phyloP scores from a whole-genome alignment of 257 asterid species.

The Haberlea rhodopensis region DNA sequence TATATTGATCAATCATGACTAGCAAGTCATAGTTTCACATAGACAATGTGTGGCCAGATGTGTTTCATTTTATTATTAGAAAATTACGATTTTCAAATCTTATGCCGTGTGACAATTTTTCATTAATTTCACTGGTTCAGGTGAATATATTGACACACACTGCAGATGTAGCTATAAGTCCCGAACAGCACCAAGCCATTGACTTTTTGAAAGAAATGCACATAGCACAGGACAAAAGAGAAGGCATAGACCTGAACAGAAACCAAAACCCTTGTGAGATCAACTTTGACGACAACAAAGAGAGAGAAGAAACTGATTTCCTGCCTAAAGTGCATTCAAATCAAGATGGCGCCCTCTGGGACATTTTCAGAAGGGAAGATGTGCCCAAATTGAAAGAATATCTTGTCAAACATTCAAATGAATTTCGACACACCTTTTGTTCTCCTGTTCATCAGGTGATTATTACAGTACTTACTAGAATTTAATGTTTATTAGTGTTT shows the following conservation, averaged over 20 bases:
- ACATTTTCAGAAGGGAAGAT: slow-evolving; percentile 72
- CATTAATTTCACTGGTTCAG: slow-evolving; percentile 34
- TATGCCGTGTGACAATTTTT: too few species aligned
- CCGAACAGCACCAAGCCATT: slow-evolving; percentile 20
- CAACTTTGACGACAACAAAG: too few species aligned
- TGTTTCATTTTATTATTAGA: too few species aligned
- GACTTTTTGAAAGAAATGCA: slow-evolving; percentile 29
- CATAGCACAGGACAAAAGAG: slow-evolving; percentile 31
- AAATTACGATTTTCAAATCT: too few species aligned
- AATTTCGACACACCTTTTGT: slow-evolving; percentile 48
- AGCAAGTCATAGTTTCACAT: too few species aligned
- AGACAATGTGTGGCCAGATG: too few species aligned
- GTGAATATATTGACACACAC: slow-evolving; percentile 64
- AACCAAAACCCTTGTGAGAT: too few species aligned
- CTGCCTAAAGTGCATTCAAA: slow-evolving; percentile 12
- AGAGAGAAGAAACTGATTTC: slow-evolving; percentile 17
- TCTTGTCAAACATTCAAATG: slow-evolving; percentile 51
- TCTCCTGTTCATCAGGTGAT: slow-evolving; percentile 44
- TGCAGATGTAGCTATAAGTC: slow-evolving; percentile 34
- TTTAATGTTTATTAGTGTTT: too few species aligned
- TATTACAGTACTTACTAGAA: too few species aligned
- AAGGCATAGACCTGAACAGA: too few species aligned
- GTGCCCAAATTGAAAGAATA: slow-evolving; percentile 58
- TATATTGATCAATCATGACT: too few species aligned
- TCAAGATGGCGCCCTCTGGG: slow-evolving; percentile 82